Evolutionary conservation across 306 rosid genomes (phyloP).

Genomic region (Quercus variabilis): DNA sequence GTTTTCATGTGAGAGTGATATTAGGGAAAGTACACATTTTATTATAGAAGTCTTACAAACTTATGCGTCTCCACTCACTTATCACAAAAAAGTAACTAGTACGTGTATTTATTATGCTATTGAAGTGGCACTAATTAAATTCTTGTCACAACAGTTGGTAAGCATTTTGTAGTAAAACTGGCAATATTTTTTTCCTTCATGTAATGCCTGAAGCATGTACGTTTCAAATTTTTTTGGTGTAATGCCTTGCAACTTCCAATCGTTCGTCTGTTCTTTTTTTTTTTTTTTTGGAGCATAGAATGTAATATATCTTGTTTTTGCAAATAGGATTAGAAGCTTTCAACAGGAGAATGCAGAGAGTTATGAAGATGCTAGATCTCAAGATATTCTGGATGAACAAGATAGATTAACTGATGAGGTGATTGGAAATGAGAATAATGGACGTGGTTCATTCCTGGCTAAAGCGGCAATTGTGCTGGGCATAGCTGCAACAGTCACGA

Average conservation of each 20-base stretch:
- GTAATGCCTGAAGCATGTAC: too few relatives aligned
- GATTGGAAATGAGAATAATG: conserved; percentile 16
- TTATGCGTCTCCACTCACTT: too few relatives aligned
- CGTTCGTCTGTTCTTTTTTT: neutral
- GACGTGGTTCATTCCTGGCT: conserved; percentile 33
- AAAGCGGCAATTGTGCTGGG: conserved; percentile 50
- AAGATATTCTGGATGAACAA: conserved; percentile 20
- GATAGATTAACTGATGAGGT: conserved; percentile 21
- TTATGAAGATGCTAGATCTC: conserved; percentile 20
- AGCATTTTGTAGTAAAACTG: too few relatives aligned
- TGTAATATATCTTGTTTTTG: neutral
- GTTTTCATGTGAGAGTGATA: too few relatives aligned
- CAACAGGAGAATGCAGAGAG: conserved; percentile 33
- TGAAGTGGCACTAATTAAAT: too few relatives aligned
- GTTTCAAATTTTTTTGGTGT: too few relatives aligned
- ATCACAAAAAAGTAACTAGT: too few relatives aligned
- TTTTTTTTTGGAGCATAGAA: neutral
- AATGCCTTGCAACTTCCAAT: neutral
- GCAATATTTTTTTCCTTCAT: too few relatives aligned
- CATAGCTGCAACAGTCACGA: conserved; percentile 45
- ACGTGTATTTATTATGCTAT: too few relatives aligned
- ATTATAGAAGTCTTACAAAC: too few relatives aligned
- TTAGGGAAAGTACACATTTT: too few relatives aligned
- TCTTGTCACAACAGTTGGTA: too few relatives aligned
- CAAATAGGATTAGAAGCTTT: conserved; percentile 43